A percentile compares a stretch with the other conserved stretches of the same genome.
These are phyloP conservation scores for Populus alba DNA, from an alignment of 345 rosid genomes.

Conservation along the genomic window DNA sequence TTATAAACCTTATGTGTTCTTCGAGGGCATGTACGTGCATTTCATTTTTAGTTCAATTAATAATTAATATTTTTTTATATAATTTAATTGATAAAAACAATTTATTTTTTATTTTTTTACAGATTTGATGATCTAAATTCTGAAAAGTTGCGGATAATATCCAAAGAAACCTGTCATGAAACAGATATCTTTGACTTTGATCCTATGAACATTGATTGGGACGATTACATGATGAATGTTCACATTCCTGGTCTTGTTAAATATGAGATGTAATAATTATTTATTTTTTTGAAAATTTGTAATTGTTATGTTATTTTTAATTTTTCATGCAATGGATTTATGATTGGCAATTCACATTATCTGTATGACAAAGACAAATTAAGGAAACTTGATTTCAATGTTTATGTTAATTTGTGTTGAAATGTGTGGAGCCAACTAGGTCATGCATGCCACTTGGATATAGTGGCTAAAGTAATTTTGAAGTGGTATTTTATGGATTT, in stretches of 20 bases:
- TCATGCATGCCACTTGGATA: no score
- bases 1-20: slow-evolving; percentile 39
- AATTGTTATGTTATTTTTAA: no score
- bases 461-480: no score
- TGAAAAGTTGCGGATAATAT: slow-evolving; percentile 22
- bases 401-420: no score
- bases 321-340: no score
- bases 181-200: slow-evolving; percentile 15
- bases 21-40: slow-evolving; percentile 22
- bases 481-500: no score
- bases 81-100: no score
- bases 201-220: neutral
- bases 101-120: neutral
- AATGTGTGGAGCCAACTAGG: no score
- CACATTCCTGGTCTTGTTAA: slow-evolving; percentile 20
- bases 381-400: no score
- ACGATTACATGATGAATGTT: slow-evolving; percentile 9
- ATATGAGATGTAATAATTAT: neutral
- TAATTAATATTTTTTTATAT: no score
- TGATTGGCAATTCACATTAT: neutral
- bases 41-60: neutral
- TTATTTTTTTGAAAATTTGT: no score
- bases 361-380: no score
- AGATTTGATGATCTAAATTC: slow-evolving; percentile 30
- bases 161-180: slow-evolving; percentile 14